phyloP scores from a whole-genome alignment of 2,329 filamentous ascomycete genomes.

The Colletotrichum tabaci region DNA sequence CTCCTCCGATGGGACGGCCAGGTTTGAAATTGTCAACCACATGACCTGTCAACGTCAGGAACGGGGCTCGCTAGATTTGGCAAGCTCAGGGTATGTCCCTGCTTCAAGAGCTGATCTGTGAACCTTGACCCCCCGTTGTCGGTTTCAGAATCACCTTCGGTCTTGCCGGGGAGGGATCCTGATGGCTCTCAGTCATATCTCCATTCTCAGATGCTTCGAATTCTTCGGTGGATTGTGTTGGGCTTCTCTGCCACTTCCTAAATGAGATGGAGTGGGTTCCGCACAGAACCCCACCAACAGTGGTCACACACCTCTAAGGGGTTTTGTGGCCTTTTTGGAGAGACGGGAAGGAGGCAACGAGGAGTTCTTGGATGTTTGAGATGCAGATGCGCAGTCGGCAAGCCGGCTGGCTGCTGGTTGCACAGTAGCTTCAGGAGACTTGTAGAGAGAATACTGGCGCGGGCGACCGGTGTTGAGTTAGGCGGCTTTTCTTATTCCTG shows the following conservation, averaged over 20 bases:
- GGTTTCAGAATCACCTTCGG: conserved; percentile 43
- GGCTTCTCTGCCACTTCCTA: conserved; percentile 42
- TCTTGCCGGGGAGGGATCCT: conserved; percentile 38
- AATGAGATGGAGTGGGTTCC: conserved; percentile 29
- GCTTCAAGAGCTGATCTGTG: conserved; percentile 36
- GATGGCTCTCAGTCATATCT: conserved; percentile 19
- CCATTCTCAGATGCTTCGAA: conserved; percentile 33
- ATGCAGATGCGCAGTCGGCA: conserved; percentile 11
- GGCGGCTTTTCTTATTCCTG: neutral
- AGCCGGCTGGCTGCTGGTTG: conserved; percentile 26
- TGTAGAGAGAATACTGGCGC: neutral
- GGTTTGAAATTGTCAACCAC: conserved; percentile 40
- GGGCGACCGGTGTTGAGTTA: neutral
- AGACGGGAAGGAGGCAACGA: conserved; percentile 36
- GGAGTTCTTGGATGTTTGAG: conserved; percentile 25
- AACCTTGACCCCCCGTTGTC: conserved; percentile 36
- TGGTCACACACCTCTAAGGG: conserved; percentile 17
- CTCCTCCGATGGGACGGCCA: conserved; percentile 41
- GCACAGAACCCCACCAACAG: conserved; percentile 3
- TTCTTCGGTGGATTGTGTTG: conserved; percentile 40
- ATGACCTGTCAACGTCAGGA: conserved; percentile 43
- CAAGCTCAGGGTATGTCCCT: conserved; percentile 34
- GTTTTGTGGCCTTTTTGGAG: conserved; percentile 11
- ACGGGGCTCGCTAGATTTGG: conserved; percentile 36
- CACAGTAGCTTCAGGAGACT: neutral